Base-by-base conservation (phyloP, 2,329 filamentous ascomycete genomes). In the Clonostachys solani region DNA sequence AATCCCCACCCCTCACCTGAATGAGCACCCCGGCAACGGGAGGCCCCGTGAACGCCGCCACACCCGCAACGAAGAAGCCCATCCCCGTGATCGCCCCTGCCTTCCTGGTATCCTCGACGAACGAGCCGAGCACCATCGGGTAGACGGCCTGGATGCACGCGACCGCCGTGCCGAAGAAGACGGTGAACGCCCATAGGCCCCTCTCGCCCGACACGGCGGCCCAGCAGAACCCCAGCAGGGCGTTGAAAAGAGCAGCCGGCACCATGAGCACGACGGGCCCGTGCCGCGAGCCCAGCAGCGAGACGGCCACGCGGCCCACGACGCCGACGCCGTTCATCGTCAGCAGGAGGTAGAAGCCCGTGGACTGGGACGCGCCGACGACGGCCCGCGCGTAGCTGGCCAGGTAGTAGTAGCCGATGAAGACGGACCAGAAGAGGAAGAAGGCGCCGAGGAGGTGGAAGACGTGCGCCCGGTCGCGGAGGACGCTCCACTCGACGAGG, bases 121-220 rank as follows among this genome's bases (percentile, higher is more conserved):
- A 42, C 17, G 23, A n/a, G n/a, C 44, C 44, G 5, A 42, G 40
- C n/a, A 47, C 56, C 0, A 81, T 81, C 0, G 84, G 83, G 57
- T 87, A 86, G 7, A 89, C 60, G 2, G 75, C 76, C 66, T 87
- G 83, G 37, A 87, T 77, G 0, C 73, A 80, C 1, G 81, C 83
- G 0, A 74, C 79, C 1, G 72, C 70, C 34, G 87, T 66, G 3
- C 86, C 86, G 58, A 84, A 87, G 43, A 83, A 68, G 0, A 73
- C 66, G 0, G 77, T 67, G 72, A 85, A 89, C 2, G 67, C 73
- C 57, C 86, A 86, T 29, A 88, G 64, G 0, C 75, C 74, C 0
- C 64, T 43, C 1, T 73, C 60, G 15, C 65, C 64, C 2, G 60
- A 51, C 8, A 89, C 78, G 2, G 71, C 75, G 16, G 78, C 75